Conservation (phyloP, 257 asterid species). For the Solanum corneliomulleri region DNA sequence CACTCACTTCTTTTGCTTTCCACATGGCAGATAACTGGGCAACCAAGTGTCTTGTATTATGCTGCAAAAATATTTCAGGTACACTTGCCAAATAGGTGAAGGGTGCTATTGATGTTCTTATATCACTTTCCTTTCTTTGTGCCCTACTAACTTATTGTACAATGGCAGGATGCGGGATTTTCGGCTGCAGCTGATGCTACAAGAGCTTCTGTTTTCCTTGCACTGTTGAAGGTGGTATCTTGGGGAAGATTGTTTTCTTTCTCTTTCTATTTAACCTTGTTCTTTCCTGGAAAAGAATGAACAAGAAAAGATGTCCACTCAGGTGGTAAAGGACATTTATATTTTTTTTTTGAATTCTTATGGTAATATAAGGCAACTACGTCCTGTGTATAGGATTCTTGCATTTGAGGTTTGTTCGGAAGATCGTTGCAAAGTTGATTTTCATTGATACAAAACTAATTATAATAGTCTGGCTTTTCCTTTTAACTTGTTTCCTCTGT, state of each 20-base stretch:
- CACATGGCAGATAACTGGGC: conserved; percentile 83
- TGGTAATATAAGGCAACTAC: neutral
- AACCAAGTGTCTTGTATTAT: conserved; percentile 95
- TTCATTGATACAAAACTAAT: neutral
- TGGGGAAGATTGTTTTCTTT: neutral
- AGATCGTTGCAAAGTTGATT: neutral
- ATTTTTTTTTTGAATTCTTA: neutral
- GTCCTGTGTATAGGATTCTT: neutral
- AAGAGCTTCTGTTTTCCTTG: conserved; percentile 76
- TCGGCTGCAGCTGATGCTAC: conserved; percentile 98
- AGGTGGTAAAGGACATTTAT: neutral
- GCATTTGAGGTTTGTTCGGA: neutral
- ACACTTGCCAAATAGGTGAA: conserved; percentile 6
- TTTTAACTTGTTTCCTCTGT: neutral
- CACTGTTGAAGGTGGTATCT: conserved; percentile 63
- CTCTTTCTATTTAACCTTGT: neutral
- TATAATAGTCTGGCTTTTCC: neutral
- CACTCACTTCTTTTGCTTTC: conserved; percentile 12
- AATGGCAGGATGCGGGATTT: conserved; percentile 80
- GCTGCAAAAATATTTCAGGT: conserved; percentile 94
- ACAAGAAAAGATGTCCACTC: neutral
- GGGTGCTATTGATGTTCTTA: neutral
- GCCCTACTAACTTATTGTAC: conserved; percentile 8
- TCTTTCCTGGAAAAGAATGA: neutral
- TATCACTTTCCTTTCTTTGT: neutral